Percentiles rank a stretch among this genome's conserved stretches.
phyloP scores from a whole-genome alignment of 106 monocot species.

The Allium fistulosum region DNA sequence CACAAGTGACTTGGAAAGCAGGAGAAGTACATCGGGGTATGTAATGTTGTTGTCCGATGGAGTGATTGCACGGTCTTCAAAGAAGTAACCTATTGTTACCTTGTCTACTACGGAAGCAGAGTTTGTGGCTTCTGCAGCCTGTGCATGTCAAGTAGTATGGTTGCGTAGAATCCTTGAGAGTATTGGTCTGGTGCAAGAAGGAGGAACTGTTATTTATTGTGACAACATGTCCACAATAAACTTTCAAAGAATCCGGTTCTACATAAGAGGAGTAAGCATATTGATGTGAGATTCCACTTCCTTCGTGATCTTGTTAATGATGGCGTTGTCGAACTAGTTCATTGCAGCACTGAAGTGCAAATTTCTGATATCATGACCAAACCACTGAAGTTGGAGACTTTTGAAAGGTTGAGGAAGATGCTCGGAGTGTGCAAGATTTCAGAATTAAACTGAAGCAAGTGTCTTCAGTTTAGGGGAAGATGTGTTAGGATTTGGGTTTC shows the following conservation, averaged over 20 bases:
- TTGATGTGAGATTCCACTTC: not conserved
- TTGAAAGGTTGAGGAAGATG: not conserved
- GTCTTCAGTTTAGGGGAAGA: constrained; percentile 1
- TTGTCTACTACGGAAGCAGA: constrained; percentile 1
- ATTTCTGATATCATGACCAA: constrained; percentile 1
- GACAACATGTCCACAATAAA: constrained; percentile 4
- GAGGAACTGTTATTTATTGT: constrained; percentile 1
- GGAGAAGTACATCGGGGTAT: not conserved
- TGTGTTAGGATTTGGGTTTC: not conserved
- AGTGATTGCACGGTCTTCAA: not conserved
- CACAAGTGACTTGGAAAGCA: not conserved
- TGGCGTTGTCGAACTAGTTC: not conserved
- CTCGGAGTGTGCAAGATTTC: not conserved
- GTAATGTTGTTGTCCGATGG: not conserved
- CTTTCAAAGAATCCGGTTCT: constrained; percentile 9
- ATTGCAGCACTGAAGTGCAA: constrained; percentile 4
- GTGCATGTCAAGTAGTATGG: constrained; percentile 3
- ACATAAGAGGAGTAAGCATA: constrained; percentile 5
- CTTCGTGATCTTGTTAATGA: not conserved
- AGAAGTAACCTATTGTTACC: not conserved
- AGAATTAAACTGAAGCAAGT: not conserved
- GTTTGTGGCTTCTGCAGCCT: constrained; percentile 5
- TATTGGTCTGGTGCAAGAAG: not conserved
- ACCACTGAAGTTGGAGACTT: not conserved
- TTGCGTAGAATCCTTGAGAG: not conserved